Conservation (phyloP, 2,329 filamentous ascomycete species). For the Colletotrichum siamense region DNA sequence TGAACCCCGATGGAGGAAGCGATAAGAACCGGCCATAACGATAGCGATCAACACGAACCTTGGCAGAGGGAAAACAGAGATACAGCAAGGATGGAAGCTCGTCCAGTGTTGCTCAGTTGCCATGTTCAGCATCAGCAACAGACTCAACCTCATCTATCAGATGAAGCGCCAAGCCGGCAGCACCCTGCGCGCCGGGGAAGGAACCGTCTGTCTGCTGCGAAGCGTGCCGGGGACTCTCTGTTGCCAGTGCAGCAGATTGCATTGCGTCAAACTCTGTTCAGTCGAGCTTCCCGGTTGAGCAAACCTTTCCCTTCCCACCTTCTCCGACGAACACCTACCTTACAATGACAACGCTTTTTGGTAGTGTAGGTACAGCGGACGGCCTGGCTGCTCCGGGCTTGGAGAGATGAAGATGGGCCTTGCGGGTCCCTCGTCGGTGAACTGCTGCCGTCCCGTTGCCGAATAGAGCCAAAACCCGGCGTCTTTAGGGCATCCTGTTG, state of each 20-base stretch:
- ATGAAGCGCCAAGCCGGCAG: constrained; percentile 20
- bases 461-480: neutral
- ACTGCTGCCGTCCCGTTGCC: neutral
- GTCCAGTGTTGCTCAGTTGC: neutral
- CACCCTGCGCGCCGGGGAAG: constrained; percentile 14
- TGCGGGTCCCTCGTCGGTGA: neutral
- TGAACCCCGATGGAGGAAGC: neutral
- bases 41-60: constrained; percentile 6
- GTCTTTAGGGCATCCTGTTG: neutral
- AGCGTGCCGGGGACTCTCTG: neutral
- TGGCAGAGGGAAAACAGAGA: neutral
- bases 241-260: neutral
- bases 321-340: neutral
- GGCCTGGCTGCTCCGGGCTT: neutral
- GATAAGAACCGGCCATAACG: neutral
- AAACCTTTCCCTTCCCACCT: neutral
- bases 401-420: neutral
- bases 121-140: neutral
- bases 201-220: neutral
- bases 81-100: constrained; percentile 13
- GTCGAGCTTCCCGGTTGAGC: neutral
- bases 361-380: no score
- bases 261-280: neutral
- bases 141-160: constrained; percentile 9
- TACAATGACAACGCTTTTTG: neutral